Conservation (phyloP, 2,329 filamentous ascomycete genomes). For the Aureobasidium namibiae region DNA sequence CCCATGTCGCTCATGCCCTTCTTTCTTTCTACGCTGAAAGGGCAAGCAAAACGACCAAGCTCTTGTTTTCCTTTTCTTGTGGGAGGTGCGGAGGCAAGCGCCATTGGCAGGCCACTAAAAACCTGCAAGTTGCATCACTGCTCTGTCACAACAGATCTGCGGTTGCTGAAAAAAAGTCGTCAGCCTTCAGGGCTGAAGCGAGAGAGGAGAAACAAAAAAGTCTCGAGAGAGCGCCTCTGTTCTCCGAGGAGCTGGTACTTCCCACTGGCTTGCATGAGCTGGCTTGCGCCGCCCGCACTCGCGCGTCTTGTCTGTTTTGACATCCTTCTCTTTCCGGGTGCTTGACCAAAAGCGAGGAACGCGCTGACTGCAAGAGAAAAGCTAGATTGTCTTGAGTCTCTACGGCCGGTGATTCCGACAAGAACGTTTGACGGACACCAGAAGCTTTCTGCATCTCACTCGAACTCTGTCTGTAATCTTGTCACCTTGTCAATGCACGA, state of each 20-base stretch:
- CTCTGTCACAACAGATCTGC: neutral
- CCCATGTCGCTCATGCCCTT: neutral
- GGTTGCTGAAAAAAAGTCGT: neutral
- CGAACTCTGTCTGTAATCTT: neutral
- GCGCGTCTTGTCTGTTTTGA: neutral
- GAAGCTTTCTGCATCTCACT: neutral
- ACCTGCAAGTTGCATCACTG: neutral
- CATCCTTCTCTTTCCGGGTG: neutral
- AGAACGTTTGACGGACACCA: neutral
- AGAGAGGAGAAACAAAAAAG: neutral
- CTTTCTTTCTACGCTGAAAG: neutral
- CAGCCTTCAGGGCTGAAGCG: neutral
- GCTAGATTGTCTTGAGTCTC: neutral
- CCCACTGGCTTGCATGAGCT: neutral
- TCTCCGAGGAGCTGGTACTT: neutral
- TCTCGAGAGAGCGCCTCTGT: neutral
- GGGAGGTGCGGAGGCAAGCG: neutral
- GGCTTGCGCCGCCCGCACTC: slow-evolving; percentile 2
- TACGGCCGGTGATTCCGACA: neutral
- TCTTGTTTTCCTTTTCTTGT: neutral
- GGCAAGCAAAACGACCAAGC: neutral
- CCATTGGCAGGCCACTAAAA: neutral
- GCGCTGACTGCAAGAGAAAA: neutral
- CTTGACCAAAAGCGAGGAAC: neutral
- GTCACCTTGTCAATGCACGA: neutral